These are phyloP conservation scores for Vitis hybrid DNA, from an alignment of 177 flowering plant species.

Conservation along the genomic window DNA sequence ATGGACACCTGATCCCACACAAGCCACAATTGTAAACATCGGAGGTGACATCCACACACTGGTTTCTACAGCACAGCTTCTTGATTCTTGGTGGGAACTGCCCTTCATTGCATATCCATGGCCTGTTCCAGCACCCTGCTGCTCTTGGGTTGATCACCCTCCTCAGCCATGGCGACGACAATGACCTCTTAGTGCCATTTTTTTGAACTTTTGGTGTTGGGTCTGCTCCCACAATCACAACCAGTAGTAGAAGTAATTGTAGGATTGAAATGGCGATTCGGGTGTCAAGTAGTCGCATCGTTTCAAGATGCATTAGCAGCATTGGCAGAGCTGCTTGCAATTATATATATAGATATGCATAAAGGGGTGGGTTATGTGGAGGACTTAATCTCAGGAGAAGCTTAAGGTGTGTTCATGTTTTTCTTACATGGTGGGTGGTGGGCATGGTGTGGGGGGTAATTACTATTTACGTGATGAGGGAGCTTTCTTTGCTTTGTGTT, in stretches of 20 bases:
- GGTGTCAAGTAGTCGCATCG: background rate
- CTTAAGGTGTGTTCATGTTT: constrained; percentile 30
- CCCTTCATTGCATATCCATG: constrained; percentile 49
- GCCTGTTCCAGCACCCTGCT: constrained; percentile 42
- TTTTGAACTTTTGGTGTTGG: constrained; percentile 1
- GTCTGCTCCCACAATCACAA: too few species aligned
- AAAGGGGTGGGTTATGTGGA: background rate
- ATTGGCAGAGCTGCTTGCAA: background rate
- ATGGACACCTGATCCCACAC: constrained; percentile 62
- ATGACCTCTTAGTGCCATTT: constrained; percentile 1
- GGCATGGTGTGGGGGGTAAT: background rate
- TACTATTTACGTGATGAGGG: background rate
- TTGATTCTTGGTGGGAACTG: constrained; percentile 15
- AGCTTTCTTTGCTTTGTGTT: background rate
- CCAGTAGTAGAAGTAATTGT: too few species aligned
- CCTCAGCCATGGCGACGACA: constrained; percentile 33
- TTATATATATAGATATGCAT: background rate
- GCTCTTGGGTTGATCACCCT: constrained; percentile 22
- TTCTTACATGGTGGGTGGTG: constrained; percentile 20
- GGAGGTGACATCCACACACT: constrained; percentile 54
- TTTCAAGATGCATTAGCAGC: background rate
- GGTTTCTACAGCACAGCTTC: constrained; percentile 50
- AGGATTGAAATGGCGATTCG: too few species aligned
- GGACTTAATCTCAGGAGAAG: constrained; percentile 1
- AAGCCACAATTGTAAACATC: constrained; percentile 64